Evolutionary conservation across 176 grass and related monocot species (phyloP).

Genomic region (Pontederia paniculata): DNA sequence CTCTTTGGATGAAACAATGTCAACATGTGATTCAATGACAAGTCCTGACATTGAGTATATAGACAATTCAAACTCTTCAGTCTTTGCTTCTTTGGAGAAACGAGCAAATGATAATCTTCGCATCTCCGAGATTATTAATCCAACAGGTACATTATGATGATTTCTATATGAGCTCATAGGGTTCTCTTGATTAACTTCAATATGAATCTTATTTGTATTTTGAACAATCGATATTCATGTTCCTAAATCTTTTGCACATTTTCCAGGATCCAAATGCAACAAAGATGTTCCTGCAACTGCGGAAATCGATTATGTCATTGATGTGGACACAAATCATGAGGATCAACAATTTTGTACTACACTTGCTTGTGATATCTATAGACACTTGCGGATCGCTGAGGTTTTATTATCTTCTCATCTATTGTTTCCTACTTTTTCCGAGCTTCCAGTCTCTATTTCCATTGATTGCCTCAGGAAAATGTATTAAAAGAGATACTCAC

Average conservation of each 20-base stretch:
- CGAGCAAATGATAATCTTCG: constrained; percentile 58
- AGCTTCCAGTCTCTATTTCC: background rate
- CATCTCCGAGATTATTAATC: constrained; percentile 50
- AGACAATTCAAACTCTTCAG: constrained; percentile 56
- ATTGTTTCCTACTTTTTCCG: background rate
- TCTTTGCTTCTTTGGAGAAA: constrained; percentile 55
- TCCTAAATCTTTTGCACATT: background rate
- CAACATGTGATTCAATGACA: constrained; percentile 83
- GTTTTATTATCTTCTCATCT: constrained; percentile 27
- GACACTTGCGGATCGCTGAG: constrained; percentile 80
- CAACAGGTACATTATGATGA: constrained; percentile 36
- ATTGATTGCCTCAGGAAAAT: no score
- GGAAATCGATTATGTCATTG: constrained; percentile 45
- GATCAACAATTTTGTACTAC: constrained; percentile 81
- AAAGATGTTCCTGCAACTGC: constrained; percentile 36
- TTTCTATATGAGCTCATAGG: no score
- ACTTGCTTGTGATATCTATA: constrained; percentile 91
- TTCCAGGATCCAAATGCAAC: constrained; percentile 45
- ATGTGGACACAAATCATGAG: constrained; percentile 50
- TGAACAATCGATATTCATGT: background rate
- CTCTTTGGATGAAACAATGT: constrained; percentile 75
- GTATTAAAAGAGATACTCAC: no score
- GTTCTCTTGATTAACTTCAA: background rate
- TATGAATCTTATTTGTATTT: background rate
- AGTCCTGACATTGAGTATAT: constrained; percentile 93